A percentile compares a stretch with the other conserved stretches of the same genome.
phyloP scores from a whole-genome alignment of 2,329 filamentous ascomycete genomes.

The Magnaporthales sp. region DNA sequence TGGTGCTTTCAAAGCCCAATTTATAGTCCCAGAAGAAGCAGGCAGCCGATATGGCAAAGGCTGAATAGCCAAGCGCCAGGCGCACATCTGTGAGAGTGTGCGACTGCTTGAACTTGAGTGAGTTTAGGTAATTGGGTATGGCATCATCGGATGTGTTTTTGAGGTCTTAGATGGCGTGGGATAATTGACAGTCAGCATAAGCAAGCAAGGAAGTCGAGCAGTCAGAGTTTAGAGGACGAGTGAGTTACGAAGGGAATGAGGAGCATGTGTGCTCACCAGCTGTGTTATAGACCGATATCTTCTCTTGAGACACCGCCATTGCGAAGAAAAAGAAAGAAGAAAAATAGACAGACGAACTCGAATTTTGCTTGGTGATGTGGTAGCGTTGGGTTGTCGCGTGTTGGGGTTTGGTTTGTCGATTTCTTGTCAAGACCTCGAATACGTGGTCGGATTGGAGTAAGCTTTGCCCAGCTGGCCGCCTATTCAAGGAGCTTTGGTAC shows the following conservation, averaged over 20 bases:
- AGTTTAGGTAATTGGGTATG: slow-evolving; percentile 86
- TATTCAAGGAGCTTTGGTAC: neutral
- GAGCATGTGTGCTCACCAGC: slow-evolving; percentile 38
- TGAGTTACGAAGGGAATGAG: neutral
- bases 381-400: neutral
- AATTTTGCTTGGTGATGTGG: neutral
- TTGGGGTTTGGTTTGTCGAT: neutral
- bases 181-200: neutral
- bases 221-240: neutral
- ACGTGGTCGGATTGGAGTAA: neutral
- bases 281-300: slow-evolving; percentile 59
- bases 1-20: slow-evolving; percentile 80
- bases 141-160: slow-evolving; percentile 97
- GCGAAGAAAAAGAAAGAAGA: slow-evolving; percentile 3
- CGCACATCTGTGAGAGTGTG: slow-evolving; percentile 76
- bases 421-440: neutral
- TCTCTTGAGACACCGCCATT: slow-evolving; percentile 38
- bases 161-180: slow-evolving; percentile 52
- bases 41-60: slow-evolving; percentile 69
- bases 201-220: neutral
- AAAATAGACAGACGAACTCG: too few relatives aligned
- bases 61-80: slow-evolving; percentile 72
- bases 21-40: slow-evolving; percentile 92
- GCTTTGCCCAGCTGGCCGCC: neutral
- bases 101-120: slow-evolving; percentile 74